These are phyloP conservation scores for Blastomyces silverae DNA, from an alignment of 2,329 filamentous ascomycete genomes.

Conservation along the genomic window DNA sequence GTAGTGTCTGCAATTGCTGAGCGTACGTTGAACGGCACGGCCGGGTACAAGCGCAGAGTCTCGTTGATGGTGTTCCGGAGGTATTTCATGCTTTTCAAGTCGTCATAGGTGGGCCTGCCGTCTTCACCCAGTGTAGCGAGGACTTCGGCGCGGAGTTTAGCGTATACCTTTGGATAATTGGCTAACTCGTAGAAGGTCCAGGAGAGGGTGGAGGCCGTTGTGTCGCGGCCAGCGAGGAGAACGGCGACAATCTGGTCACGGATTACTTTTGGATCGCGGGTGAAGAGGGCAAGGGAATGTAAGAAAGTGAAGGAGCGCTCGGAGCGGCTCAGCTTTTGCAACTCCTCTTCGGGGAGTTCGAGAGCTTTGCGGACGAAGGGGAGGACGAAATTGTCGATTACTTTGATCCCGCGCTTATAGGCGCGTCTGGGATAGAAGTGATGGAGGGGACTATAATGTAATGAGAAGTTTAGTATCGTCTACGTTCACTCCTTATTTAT, in stretches of 20 bases:
- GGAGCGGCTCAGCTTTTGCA: constrained; percentile 60
- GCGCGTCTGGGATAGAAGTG: constrained; percentile 52
- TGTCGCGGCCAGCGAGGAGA: constrained; percentile 49
- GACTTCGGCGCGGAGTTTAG: constrained; percentile 33
- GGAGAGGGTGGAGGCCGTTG: constrained; percentile 44
- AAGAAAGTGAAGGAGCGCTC: constrained; percentile 66
- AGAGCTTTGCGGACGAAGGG: constrained; percentile 68
- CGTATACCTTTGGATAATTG: constrained; percentile 33
- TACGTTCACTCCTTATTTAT: background rate
- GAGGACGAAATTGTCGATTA: constrained; percentile 64
- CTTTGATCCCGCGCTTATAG: constrained; percentile 54
- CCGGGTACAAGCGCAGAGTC: constrained; percentile 42
- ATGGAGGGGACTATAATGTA: constrained; percentile 46
- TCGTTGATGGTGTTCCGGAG: constrained; percentile 28
- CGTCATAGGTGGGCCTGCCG: constrained; percentile 23
- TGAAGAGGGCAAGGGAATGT: constrained; percentile 68
- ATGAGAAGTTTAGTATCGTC: background rate
- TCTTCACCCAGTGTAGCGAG: constrained; percentile 21
- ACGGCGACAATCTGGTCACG: constrained; percentile 68
- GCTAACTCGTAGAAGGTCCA: constrained; percentile 46
- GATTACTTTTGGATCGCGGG: constrained; percentile 51
- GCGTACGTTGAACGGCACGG: constrained; percentile 43
- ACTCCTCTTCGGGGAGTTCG: constrained; percentile 57
- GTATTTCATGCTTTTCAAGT: constrained; percentile 24
- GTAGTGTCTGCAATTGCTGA: constrained; percentile 38